Conservation (phyloP, 176 grass and related monocot genomes). For the Paspalum vaginatum region DNA sequence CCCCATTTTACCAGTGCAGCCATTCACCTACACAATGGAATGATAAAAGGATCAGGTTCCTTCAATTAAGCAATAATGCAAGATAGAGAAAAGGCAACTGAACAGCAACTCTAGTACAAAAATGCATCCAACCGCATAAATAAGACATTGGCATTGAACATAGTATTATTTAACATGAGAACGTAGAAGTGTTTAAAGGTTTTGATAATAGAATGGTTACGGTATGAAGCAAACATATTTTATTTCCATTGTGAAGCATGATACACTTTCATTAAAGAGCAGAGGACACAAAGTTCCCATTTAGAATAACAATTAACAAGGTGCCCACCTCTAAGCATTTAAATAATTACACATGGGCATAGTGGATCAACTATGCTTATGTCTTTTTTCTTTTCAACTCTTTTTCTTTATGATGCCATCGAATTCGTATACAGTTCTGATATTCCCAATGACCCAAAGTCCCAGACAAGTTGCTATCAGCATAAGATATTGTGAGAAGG, state of each 20-base stretch:
- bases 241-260: not conserved
- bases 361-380: not conserved
- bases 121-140: slow-evolving; percentile 11
- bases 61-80: not conserved
- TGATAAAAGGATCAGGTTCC: not conserved
- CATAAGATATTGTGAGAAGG: not conserved
- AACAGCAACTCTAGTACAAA: slow-evolving; percentile 22
- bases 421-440: not conserved
- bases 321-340: not conserved
- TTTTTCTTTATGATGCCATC: not conserved
- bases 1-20: slow-evolving; percentile 91
- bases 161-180: not conserved
- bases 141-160: slow-evolving; percentile 2
- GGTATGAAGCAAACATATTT: not conserved
- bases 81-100: not conserved
- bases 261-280: not conserved
- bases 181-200: not conserved
- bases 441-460: not conserved
- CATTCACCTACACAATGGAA: slow-evolving; percentile 73
- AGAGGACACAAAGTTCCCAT: not conserved
- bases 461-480: not conserved
- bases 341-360: not conserved
- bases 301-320: slow-evolving; percentile 20
- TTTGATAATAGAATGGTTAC: not conserved
- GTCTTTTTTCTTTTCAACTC: not conserved